phyloP scores from a whole-genome alignment of 129 eudicot species.

The Artemisia tridentata region DNA sequence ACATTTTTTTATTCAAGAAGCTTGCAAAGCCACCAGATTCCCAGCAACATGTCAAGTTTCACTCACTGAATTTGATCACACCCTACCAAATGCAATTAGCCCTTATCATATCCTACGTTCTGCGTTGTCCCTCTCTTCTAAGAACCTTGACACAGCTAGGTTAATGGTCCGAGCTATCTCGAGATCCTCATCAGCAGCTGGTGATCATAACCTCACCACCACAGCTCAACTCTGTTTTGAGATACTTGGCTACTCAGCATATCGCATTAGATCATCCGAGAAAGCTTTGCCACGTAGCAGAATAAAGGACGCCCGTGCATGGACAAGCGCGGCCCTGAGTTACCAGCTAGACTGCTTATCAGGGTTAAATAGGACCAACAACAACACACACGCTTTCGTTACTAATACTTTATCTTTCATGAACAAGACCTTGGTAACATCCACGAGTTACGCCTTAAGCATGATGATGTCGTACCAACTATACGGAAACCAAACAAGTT shows the following conservation, averaged over 20 bases:
- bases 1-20: slow-evolving; percentile 15
- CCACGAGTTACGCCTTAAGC: slow-evolving; percentile 60
- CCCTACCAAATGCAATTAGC: slow-evolving; percentile 18
- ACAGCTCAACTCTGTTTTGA: slow-evolving; percentile 60
- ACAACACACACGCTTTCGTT: slow-evolving; percentile 44
- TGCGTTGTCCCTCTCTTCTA: slow-evolving; percentile 29
- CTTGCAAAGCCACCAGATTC: slow-evolving; percentile 54
- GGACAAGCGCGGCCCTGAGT: slow-evolving; percentile 63
- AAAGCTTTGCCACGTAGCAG: slow-evolving; percentile 52
- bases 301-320: slow-evolving; percentile 66
- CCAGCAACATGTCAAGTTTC: slow-evolving; percentile 37
- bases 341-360: slow-evolving; percentile 89
- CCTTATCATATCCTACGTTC: slow-evolving; percentile 29
- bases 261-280: slow-evolving; percentile 36
- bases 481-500: slow-evolving; percentile 28
- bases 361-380: slow-evolving; percentile 28
- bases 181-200: slow-evolving; percentile 16
- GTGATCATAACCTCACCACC: slow-evolving; percentile 35
- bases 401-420: slow-evolving; percentile 61
- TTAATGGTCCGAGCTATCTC: slow-evolving; percentile 45
- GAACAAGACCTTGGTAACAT: slow-evolving; percentile 34
- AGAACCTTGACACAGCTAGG: slow-evolving; percentile 23
- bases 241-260: slow-evolving; percentile 28
- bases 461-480: slow-evolving; percentile 57
- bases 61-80: slow-evolving; percentile 3